Percentiles rank a stretch among this genome's conserved stretches.
Evolutionary conservation across 2,329 filamentous ascomycete species (phyloP).

Genomic region (Emergomyces africanus): DNA sequence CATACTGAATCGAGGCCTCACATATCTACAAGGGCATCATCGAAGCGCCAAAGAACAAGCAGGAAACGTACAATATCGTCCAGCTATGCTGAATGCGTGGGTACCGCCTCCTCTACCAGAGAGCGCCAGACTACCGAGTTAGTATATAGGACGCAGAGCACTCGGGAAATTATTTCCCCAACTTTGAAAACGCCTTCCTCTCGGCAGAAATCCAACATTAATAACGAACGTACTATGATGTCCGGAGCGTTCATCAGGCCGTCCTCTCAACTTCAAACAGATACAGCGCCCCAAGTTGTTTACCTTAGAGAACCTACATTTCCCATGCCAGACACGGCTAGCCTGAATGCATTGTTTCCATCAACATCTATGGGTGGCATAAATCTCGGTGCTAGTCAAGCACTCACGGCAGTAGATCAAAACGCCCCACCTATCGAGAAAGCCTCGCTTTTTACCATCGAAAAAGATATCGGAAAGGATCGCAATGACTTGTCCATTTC

Average conservation of each 20-base stretch:
- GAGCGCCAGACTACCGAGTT: conserved; percentile 7
- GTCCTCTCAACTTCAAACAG: conserved; percentile 19
- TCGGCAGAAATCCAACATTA: not conserved
- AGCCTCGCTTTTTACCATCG: not conserved
- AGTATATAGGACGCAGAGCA: conserved; percentile 8
- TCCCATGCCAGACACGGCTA: conserved; percentile 14
- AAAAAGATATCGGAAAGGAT: not conserved
- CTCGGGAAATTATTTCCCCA: conserved; percentile 5
- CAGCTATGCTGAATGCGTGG: not conserved
- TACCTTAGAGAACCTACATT: conserved; percentile 9
- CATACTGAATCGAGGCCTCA: not conserved
- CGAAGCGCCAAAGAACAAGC: not conserved
- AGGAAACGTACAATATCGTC: not conserved
- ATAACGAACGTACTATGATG: not conserved
- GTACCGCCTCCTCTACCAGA: not conserved
- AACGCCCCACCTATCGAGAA: not conserved
- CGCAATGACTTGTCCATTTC: not conserved
- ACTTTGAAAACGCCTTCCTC: not conserved
- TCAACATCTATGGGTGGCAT: conserved; percentile 11
- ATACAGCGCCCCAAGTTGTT: conserved; percentile 3
- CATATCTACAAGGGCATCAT: not conserved
- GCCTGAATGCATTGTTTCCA: conserved; percentile 20
- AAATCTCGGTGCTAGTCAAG: not conserved
- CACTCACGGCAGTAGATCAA: not conserved
- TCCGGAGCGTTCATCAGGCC: conserved; percentile 17